phyloP scores from a whole-genome alignment of 306 rosid species.

The Cicer chorassanicum region DNA sequence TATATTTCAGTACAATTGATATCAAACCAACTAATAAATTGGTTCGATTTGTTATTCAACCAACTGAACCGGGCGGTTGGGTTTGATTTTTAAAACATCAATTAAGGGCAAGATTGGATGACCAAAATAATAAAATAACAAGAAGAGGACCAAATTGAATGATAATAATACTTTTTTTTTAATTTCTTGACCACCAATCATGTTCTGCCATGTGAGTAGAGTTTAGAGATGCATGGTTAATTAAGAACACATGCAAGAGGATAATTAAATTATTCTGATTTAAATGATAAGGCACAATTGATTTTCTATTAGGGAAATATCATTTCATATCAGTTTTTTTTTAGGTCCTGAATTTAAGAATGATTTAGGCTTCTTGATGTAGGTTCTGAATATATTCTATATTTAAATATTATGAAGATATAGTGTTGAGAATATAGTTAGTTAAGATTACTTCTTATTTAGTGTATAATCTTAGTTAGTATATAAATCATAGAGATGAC shows the following conservation, averaged over 20 bases:
- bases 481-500: too few relatives aligned
- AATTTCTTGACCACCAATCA: constrained; percentile 13
- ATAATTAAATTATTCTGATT: neutral
- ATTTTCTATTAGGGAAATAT: neutral
- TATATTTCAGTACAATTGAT: neutral
- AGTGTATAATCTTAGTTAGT: too few relatives aligned
- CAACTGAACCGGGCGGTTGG: neutral
- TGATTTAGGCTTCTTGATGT: too few relatives aligned
- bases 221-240: constrained; percentile 11
- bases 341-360: too few relatives aligned
- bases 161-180: neutral
- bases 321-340: neutral
- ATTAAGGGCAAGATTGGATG: constrained; percentile 5
- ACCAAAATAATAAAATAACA: neutral
- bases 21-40: neutral
- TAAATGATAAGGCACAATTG: neutral
- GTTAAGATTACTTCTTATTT: too few relatives aligned
- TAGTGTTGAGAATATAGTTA: too few relatives aligned
- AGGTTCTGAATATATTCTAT: neutral
- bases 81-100: neutral
- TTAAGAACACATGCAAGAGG: constrained; percentile 11
- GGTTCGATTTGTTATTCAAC: neutral
- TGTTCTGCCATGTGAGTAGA: constrained; percentile 39
- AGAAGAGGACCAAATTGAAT: constrained; percentile 20
- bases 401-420: neutral